These are phyloP conservation scores for Beauveria scarabaeidicola DNA, from an alignment of 2,329 filamentous ascomycete genomes.

Conservation along the genomic window DNA sequence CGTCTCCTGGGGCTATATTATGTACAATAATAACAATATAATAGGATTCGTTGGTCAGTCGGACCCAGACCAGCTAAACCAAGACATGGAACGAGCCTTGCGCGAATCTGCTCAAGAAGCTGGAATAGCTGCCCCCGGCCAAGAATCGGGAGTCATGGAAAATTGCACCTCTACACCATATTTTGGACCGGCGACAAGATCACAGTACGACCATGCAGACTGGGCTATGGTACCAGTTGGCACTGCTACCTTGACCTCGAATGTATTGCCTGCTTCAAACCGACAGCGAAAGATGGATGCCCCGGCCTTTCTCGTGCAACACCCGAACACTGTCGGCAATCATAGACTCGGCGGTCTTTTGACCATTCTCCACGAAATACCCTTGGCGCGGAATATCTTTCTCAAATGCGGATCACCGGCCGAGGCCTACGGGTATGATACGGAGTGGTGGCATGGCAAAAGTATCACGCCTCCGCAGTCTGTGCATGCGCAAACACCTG, in stretches of 20 bases:
- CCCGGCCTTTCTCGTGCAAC: conserved; percentile 45
- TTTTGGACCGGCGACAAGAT: conserved; percentile 52
- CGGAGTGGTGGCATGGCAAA: conserved; percentile 54
- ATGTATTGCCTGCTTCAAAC: conserved; percentile 27
- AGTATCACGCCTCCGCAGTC: conserved; percentile 32
- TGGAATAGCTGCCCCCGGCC: conserved; percentile 32
- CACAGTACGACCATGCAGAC: conserved; percentile 43
- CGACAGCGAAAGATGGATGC: conserved; percentile 32
- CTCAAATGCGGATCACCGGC: conserved; percentile 34
- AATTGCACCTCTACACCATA: conserved; percentile 22
- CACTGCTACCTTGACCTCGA: conserved; percentile 18
- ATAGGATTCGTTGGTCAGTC: conserved; percentile 15
- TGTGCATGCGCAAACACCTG: conserved; percentile 19
- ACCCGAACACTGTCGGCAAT: conserved; percentile 21
- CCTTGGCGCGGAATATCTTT: conserved; percentile 47
- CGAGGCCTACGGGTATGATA: conserved; percentile 44
- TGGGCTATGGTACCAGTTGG: conserved; percentile 50
- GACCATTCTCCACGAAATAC: conserved; percentile 53
- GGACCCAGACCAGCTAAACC: conserved; percentile 37
- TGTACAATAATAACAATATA: background rate
- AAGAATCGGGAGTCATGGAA: conserved; percentile 28
- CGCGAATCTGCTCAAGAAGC: conserved; percentile 47
- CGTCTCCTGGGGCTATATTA: background rate
- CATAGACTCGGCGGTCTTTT: conserved; percentile 45
- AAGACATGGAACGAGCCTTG: conserved; percentile 46